phyloP scores from a whole-genome alignment of 306 rosid genomes.

The Prunus mira region DNA sequence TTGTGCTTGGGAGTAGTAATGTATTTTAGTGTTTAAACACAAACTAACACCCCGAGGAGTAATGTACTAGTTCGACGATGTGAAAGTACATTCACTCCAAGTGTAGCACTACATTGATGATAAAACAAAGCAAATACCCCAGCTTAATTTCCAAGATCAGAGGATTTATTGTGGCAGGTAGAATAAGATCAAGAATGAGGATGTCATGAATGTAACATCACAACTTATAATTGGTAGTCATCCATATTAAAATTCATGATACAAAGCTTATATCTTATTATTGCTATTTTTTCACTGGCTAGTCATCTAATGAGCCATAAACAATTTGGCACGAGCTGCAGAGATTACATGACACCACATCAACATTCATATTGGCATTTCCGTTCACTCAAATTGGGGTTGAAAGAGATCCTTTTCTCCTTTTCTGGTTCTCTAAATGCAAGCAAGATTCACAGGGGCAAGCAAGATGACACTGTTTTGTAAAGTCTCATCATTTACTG shows the following conservation, averaged over 20 bases:
- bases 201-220: neutral
- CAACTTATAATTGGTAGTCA: neutral
- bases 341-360: neutral
- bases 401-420: neutral
- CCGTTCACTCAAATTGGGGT: neutral
- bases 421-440: neutral
- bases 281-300: neutral
- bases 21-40: too few species aligned
- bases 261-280: neutral
- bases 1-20: too few species aligned
- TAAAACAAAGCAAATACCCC: too few species aligned
- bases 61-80: too few species aligned
- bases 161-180: neutral
- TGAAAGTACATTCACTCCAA: too few species aligned
- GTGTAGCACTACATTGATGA: too few species aligned
- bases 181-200: neutral
- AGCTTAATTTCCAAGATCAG: too few species aligned
- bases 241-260: neutral
- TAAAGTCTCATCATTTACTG: conserved; percentile 28
- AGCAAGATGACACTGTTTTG: neutral
- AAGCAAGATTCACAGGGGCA: neutral
- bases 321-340: neutral
- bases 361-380: neutral
- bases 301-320: neutral
- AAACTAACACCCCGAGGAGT: too few species aligned